Evolutionary conservation across 176 grass and related monocot genomes (phyloP).

Genomic region (Carex scoparia): DNA sequence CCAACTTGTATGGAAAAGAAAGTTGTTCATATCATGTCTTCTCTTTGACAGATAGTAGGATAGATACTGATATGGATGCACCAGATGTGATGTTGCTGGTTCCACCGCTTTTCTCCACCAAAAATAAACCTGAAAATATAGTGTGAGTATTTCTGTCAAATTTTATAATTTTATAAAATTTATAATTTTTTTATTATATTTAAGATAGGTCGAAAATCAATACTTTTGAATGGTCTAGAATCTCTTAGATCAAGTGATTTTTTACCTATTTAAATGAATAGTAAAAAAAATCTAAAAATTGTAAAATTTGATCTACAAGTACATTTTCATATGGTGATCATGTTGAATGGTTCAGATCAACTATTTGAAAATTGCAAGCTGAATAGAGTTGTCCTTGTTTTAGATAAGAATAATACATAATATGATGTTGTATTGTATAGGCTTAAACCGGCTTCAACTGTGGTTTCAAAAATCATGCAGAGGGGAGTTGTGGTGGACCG

Average conservation of each 20-base stretch:
- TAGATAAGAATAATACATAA: conserved; percentile 7
- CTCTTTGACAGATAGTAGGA: conserved; percentile 31
- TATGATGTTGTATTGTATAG: conserved; percentile 31
- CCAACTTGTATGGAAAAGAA: no score
- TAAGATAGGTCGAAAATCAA: no score
- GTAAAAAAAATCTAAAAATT: no score
- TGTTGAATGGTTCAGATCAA: no score
- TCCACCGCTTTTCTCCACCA: conserved; percentile 72
- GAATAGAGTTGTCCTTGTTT: background rate
- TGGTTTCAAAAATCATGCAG: conserved; percentile 72
- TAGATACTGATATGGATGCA: conserved; percentile 42
- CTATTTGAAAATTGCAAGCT: background rate
- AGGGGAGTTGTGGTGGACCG: conserved; percentile 51
- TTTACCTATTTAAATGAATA: no score
- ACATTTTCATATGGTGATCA: no score
- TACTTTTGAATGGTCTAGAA: no score
- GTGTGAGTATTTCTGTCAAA: conserved; percentile 49
- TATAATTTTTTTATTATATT: no score
- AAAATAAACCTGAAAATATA: conserved; percentile 74
- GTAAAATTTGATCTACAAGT: no score
- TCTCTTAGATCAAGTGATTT: no score
- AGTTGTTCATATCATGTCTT: background rate
- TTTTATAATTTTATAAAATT: no score
- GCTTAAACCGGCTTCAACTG: conserved; percentile 63
- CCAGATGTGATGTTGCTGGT: conserved; percentile 83